Percentiles rank a stretch among this genome's conserved stretches.
Conservation (phyloP, 2,329 filamentous ascomycete species). For the Colletotrichum magnum region DNA sequence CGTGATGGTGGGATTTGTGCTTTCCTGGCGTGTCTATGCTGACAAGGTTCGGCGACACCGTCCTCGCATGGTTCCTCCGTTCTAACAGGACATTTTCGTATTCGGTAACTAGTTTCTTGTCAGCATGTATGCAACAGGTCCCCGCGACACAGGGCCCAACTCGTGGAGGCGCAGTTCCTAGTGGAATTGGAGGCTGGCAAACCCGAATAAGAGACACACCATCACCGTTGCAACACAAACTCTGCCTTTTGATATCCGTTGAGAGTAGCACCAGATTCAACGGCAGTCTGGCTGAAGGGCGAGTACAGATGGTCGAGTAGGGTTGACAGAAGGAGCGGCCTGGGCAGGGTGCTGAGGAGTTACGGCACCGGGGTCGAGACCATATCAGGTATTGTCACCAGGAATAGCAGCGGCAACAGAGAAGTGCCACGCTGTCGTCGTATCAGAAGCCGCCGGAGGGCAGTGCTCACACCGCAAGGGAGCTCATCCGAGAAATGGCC, state of each 20-base stretch:
- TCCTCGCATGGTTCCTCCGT: neutral
- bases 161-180: neutral
- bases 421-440: neutral
- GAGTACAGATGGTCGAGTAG: slow-evolving; percentile 10
- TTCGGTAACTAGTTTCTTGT: slow-evolving; percentile 15
- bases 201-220: neutral
- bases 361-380: neutral
- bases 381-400: neutral
- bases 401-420: neutral
- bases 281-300: neutral
- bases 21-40: neutral
- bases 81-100: slow-evolving; percentile 3
- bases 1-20: neutral
- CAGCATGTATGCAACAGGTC: too few species aligned
- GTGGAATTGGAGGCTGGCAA: neutral
- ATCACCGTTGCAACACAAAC: neutral
- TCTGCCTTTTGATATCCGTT: neutral
- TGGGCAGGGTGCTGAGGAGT: neutral
- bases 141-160: too few species aligned
- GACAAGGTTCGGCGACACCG: neutral
- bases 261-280: neutral
- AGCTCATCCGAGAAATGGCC: slow-evolving; percentile 13
- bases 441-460: slow-evolving; percentile 12
- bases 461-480: neutral
- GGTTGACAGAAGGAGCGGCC: neutral